phyloP scores from a whole-genome alignment of 805 yeast genomes.

The Candida andamanensis region DNA sequence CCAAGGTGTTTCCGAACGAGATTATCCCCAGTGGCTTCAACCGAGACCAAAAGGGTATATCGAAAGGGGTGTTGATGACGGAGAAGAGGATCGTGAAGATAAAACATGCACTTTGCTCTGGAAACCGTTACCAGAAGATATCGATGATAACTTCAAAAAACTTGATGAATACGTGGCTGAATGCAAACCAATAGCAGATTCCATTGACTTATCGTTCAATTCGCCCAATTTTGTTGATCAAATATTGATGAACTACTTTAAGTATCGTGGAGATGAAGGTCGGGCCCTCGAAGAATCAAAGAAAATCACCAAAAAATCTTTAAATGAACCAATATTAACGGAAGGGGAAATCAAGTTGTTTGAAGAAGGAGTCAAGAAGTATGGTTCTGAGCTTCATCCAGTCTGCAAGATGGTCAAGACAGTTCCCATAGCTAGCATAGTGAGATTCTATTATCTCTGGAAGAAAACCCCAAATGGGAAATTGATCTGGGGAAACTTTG shows the following conservation, averaged over 20 bases:
- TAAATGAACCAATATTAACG: constrained; percentile 75
- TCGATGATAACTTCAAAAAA: constrained; percentile 19
- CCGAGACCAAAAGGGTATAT: constrained; percentile 75
- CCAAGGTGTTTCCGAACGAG: constrained; percentile 34
- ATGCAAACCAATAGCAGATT: constrained; percentile 54
- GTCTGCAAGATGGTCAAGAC: constrained; percentile 68
- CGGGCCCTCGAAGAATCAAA: constrained; percentile 44
- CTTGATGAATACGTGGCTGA: constrained; percentile 51
- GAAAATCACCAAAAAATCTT: constrained; percentile 47
- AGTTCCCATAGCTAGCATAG: constrained; percentile 73
- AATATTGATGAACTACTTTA: constrained; percentile 51
- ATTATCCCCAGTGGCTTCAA: constrained; percentile 71
- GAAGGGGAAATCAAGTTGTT: constrained; percentile 60
- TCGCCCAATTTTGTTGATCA: constrained; percentile 85
- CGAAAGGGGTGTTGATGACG: constrained; percentile 74
- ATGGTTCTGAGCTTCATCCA: constrained; percentile 76
- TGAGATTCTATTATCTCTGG: constrained; percentile 87
- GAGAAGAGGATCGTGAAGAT: constrained; percentile 40
- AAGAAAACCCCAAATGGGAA: constrained; percentile 77
- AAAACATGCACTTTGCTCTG: constrained; percentile 62
- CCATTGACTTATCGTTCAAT: constrained; percentile 49
- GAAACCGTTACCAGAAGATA: constrained; percentile 42
- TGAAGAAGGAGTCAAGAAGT: constrained; percentile 65
- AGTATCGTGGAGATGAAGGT: constrained; percentile 44
- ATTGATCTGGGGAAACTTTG: constrained; percentile 74